Evolutionary conservation across 768 basidiomycete species (phyloP), one percentile per base, ranked within the genome.

Genomic region (Tephrocybe sp.): DNA sequence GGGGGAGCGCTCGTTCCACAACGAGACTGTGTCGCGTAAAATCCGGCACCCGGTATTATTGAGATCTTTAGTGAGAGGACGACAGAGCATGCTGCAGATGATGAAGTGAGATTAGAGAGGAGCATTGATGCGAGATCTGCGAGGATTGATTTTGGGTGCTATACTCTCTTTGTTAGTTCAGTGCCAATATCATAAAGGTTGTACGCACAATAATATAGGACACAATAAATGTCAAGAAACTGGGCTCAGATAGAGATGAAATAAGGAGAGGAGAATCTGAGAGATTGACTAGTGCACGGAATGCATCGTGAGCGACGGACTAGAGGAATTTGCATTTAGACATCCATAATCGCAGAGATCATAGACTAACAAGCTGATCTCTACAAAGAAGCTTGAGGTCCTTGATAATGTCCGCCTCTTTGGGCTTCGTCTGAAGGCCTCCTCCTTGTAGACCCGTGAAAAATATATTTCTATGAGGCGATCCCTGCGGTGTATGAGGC

Each of bases 61-160:
- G 83, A 70, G 41, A 97, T 77, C 52, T 81, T 81, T 38, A 94
- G 71, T 1, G 74, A 73, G 4, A 93, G 70, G 8, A 98, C 66
- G 7, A 76, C 66, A 9, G 79, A 72, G 57, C 90, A 87, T 47
- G 88, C 79, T 0, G 79, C 68, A 2, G 88, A 76, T 38, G 90
- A 85, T 4, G 88, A 79, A 8, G 93, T 90, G 28, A 97, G 72
- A 71, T 98, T 98, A n/a, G 94, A 96, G 9, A 98, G 78, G 1
- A 98, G 76, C 96, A 98, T 98, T n/a, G 92, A 81, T 3, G 94
- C 93, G 17, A 98, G 83, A 73, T 98, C 95, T 28, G 93, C 93
- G 23, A 98, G 86, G 51, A 88, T 84, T 9, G 95, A 85, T 54
- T 88, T 83, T n/a, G 91, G 88, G 68, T 93, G 89, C 94, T 98